These are phyloP conservation scores for Colletotrichum sansevieriae DNA, from an alignment of 2,329 filamentous ascomycete genomes.

Conservation along the genomic window DNA sequence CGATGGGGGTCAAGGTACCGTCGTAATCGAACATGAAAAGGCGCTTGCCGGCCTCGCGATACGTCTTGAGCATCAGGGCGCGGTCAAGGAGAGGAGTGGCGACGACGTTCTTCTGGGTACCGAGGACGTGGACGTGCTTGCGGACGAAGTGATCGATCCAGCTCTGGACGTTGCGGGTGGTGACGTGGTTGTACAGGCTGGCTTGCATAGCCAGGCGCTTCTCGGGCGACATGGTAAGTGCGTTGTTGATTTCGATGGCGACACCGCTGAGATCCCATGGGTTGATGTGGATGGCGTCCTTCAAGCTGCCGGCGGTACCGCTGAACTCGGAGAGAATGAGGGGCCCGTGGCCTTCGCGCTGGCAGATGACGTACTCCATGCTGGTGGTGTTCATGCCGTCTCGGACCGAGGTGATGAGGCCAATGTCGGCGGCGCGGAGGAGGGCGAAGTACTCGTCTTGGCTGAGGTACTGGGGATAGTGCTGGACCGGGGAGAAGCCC, in stretches of 20 bases:
- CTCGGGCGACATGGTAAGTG: slow-evolving; percentile 79
- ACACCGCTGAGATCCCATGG: slow-evolving; percentile 92
- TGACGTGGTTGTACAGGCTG: slow-evolving; percentile 85
- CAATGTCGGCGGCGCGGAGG: slow-evolving; percentile 90
- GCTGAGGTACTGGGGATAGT: slow-evolving; percentile 93
- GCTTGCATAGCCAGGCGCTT: slow-evolving; percentile 77
- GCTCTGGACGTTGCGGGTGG: slow-evolving; percentile 84
- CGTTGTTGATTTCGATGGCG: slow-evolving; percentile 84
- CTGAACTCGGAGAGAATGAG: slow-evolving; percentile 97
- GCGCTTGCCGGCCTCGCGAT: slow-evolving; percentile 80
- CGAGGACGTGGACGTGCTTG: slow-evolving; percentile 83
- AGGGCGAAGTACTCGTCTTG: slow-evolving; percentile 95
- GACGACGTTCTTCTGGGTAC: slow-evolving; percentile 79
- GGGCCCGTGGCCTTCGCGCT: slow-evolving; percentile 87
- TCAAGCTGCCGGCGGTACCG: slow-evolving; percentile 88
- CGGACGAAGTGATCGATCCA: slow-evolving; percentile 88
- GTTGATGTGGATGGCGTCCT: slow-evolving; percentile 94
- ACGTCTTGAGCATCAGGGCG: slow-evolving; percentile 77
- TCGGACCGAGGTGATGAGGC: slow-evolving; percentile 92
- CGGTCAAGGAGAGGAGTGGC: slow-evolving; percentile 87
- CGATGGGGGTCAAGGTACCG: slow-evolving; percentile 94
- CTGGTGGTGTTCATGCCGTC: slow-evolving; percentile 99
- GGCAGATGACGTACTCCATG: slow-evolving; percentile 93
- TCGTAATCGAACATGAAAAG: slow-evolving; percentile 99
- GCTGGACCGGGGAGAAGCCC: slow-evolving; percentile 90